Base-by-base conservation (phyloP, 2,329 filamentous ascomycete species). In the Sporothrix sp. region DNA sequence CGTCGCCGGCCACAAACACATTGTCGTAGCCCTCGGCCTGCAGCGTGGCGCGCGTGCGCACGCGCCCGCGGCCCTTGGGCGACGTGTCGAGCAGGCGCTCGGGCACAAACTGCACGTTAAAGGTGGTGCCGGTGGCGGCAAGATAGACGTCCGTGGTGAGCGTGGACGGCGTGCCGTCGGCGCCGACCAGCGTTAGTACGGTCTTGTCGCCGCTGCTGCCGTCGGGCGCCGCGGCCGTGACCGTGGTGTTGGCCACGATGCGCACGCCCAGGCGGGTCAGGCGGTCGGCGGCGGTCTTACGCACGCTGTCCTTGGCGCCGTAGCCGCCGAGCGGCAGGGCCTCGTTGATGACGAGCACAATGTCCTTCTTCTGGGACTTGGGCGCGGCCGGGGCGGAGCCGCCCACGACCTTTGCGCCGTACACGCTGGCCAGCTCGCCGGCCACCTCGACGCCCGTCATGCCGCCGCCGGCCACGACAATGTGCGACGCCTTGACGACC, bases 391-490 rank as follows among this genome's bases (percentile, higher is more conserved):
- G 16, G 11, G 25, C 33, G 20, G 1, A 14, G 10, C 25, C 25
- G 25, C 25, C 25, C 25, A 28, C 25, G 6, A 28, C 25, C 28
- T 33, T 33, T 42, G 65, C 62, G 3, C 66, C 67, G 57, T 72
- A 78, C 57, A 69, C 67, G 16, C 66, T 66, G 8, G 68, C 75
- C 23, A 79, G 68, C 62, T 79, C 75, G 35, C 70, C 75, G 4
- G 68, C 70, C 8, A 72, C 63, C 61, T 79, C 75, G 28, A 71
- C 61, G 20, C 75, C 75, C 0, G 74, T 78, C 18, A 66, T 43
- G 20, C 75, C 75, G 8, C 69, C 75, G 33, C 76, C 75, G 14
- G 67, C 73, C 3, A 79, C 64, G 46, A 78, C 71, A 52, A 79
- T 71, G 23, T 67, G 70, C 52, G 67, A 63, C 13, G 75, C 74